Conservation (phyloP, 192 early-diverging fungal genomes). For the Coemansia guatemalensis region DNA sequence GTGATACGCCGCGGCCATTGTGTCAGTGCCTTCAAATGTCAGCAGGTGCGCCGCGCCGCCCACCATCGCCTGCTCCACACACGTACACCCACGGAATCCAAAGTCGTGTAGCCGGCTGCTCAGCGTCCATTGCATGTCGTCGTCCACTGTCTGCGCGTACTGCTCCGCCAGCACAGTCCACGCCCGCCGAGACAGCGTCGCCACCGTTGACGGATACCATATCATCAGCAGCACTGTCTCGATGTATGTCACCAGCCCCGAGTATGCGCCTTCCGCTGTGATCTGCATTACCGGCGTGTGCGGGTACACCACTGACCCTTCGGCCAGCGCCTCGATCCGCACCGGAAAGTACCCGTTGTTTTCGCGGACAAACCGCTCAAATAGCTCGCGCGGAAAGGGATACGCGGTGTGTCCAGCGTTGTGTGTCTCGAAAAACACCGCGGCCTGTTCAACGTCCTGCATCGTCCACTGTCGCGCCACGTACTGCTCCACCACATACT, state of each 20-base stretch:
- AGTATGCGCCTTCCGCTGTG: constrained; percentile 68
- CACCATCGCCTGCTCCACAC: constrained; percentile 81
- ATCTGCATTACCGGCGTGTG: constrained; percentile 85
- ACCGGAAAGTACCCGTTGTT: constrained; percentile 86
- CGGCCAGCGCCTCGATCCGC: constrained; percentile 73
- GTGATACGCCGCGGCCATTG: constrained; percentile 75
- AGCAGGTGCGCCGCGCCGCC: constrained; percentile 84
- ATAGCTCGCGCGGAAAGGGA: constrained; percentile 78
- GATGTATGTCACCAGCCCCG: constrained; percentile 76
- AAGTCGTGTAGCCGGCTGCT: constrained; percentile 79
- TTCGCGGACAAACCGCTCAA: constrained; percentile 72
- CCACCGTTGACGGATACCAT: constrained; percentile 88
- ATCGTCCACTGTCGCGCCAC: constrained; percentile 65
- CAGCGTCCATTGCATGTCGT: constrained; percentile 54
- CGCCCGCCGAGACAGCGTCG: constrained; percentile 73
- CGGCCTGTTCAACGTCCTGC: constrained; percentile 66
- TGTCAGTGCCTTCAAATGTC: constrained; percentile 82
- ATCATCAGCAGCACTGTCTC: constrained; percentile 81
- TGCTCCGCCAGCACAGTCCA: constrained; percentile 59
- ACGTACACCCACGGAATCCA: constrained; percentile 88
- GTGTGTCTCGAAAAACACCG: constrained; percentile 72
- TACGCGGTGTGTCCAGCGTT: constrained; percentile 65
- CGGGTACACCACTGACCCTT: constrained; percentile 78
- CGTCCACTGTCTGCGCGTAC: constrained; percentile 70
- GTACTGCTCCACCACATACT: constrained; percentile 83